These are phyloP conservation scores for Fomitopsis serialis DNA, from an alignment of 768 basidiomycete species.

Conservation along the genomic window DNA sequence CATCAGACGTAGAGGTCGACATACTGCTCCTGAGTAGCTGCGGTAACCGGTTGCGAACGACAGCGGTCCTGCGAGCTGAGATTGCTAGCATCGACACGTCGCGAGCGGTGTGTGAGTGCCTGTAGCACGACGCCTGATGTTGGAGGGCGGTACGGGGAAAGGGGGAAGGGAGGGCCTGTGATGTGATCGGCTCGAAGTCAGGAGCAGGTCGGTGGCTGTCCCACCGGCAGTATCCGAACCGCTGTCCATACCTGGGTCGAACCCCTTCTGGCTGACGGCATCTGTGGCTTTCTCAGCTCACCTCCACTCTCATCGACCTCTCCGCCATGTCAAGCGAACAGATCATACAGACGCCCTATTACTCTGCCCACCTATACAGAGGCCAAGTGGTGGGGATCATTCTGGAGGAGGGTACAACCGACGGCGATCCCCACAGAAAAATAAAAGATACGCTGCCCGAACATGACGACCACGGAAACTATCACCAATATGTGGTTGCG, in stretches of 20 bases:
- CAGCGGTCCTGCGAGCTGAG: neutral
- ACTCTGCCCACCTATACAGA: neutral
- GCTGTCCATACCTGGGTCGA: too few relatives aligned
- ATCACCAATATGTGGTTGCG: conserved; percentile 16
- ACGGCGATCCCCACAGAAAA: conserved; percentile 6
- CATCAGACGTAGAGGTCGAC: neutral
- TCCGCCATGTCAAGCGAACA: neutral
- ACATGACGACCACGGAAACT: conserved; percentile 7
- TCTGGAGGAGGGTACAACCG: conserved; percentile 1
- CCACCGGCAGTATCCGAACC: too few relatives aligned
- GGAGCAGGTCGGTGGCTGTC: too few relatives aligned
- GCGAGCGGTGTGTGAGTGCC: neutral
- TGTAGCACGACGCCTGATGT: neutral
- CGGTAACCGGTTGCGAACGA: neutral
- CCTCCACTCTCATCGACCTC: too few relatives aligned
- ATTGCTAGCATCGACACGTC: neutral
- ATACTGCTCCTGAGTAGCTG: neutral
- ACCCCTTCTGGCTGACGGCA: too few relatives aligned
- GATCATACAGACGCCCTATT: neutral
- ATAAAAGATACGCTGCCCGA: neutral
- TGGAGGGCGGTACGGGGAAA: neutral
- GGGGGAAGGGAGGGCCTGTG: too few relatives aligned
- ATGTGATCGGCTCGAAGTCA: too few relatives aligned
- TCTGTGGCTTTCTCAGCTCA: too few relatives aligned
- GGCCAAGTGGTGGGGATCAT: conserved; percentile 6